These are phyloP conservation scores for Cryptococcus wingfieldii DNA, from an alignment of 1,284 basidiomycete genomes.

Conservation along the genomic window DNA sequence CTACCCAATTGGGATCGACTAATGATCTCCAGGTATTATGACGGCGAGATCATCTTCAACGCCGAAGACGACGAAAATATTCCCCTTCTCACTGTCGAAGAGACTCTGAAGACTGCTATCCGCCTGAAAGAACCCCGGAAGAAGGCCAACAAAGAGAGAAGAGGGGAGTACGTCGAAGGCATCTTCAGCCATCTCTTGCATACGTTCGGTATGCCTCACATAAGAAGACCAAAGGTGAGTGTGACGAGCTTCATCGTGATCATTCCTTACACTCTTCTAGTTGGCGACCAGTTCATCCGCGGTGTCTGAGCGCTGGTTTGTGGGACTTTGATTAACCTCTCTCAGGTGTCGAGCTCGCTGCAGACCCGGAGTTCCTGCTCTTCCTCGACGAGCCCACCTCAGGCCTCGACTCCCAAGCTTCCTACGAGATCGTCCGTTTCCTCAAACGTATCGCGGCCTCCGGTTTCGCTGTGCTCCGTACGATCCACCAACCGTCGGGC, in stretches of 20 bases:
- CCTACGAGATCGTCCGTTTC: not conserved
- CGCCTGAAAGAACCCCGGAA: conserved; percentile 17
- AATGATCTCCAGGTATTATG: not conserved
- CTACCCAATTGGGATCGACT: not conserved
- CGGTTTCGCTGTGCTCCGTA: not conserved
- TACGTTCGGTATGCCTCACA: not conserved
- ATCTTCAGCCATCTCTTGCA: conserved; percentile 1
- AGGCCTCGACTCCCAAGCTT: not conserved
- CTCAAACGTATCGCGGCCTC: not conserved
- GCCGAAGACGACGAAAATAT: conserved; percentile 19
- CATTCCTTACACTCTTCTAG: conserved; percentile 10
- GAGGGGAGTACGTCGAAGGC: not conserved
- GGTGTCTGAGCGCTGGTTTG: not conserved
- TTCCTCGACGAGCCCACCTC: not conserved
- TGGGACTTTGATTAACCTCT: too few species aligned
- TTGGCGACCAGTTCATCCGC: not conserved
- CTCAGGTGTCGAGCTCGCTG: too few species aligned
- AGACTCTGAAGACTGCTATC: not conserved
- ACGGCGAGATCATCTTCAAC: conserved; percentile 17
- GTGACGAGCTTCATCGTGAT: not conserved
- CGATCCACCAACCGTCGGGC: not conserved
- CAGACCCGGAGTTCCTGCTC: not conserved
- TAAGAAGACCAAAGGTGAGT: not conserved
- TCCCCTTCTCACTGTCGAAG: not conserved
- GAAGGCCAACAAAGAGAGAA: conserved; percentile 14